Evolutionary conservation across 805 yeast species (phyloP), one percentile per base, ranked within the genome.

Genomic region (Starmerella roubikii): DNA sequence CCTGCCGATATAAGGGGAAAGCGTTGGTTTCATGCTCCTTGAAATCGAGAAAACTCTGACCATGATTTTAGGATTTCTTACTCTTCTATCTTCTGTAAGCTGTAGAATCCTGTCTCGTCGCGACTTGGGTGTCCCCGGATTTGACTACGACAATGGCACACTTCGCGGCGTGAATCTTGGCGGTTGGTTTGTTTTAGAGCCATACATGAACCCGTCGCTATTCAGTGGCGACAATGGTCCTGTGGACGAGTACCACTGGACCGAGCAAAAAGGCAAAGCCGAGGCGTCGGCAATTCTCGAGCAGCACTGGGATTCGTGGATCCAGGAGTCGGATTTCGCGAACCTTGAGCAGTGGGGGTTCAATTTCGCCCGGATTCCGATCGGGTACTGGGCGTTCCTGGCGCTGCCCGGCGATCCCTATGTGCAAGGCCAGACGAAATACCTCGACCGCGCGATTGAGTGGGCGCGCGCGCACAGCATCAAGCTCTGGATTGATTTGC

Each of bases 331-430:
- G 18, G 95, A 86, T 57, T 76, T 88, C 51, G 48, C 59, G 35
- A 54, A 64, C 38, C 81, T 86, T 38, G 66, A 44, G 3, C 26
- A 30, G 17, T 50, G 51, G 51, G 54, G 54, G 3, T 37, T 86
- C 47, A 88, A 86, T 60, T 66, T 78, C 48, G 94, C 84, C 17
- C 74, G 96, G 53, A 78, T 86, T 43, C 96, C 97, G 32, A 72
- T 86, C 39, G 95, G 95, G 10, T 86, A 86, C 63, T 88, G 97
- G 97, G 94, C 94, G 9, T 83, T 81, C 57, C 54, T 67, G 34
- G 53, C 59, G 7, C 62, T 72, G 32, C 70, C 65, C 17, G 65
- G 64, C 38, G 96, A 86, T 56, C 94, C 96, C 3, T 86, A 83
- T 53, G 91, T 84, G 25, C 74, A 69, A 54, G 96, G 96, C 25